Evolutionary conservation across 2,329 filamentous ascomycete genomes (phyloP).

Genomic region (Fonsecaea monophora): DNA sequence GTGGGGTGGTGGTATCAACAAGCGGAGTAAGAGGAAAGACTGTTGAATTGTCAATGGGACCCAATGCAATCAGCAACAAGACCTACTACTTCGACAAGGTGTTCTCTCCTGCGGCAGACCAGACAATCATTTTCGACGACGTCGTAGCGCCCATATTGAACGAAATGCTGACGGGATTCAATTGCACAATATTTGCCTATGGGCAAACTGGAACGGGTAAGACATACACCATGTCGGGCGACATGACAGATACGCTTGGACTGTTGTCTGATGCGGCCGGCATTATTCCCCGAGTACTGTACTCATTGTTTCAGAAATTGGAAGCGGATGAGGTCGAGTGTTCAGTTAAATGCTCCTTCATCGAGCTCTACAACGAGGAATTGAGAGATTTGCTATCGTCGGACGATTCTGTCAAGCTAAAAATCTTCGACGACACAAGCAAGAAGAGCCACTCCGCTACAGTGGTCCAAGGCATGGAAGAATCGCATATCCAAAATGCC

Average conservation of each 20-base stretch:
- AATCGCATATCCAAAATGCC: conserved; percentile 87
- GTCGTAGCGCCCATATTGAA: conserved; percentile 91
- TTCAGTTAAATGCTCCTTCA: conserved; percentile 96
- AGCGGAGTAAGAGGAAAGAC: conserved; percentile 85
- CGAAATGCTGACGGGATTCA: conserved; percentile 94
- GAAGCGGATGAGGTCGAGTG: conserved; percentile 79
- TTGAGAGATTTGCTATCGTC: conserved; percentile 83
- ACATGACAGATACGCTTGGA: conserved; percentile 86
- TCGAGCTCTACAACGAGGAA: conserved; percentile 98
- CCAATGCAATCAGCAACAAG: conserved; percentile 92
- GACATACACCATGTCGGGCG: conserved; percentile 98
- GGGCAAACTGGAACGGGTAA: conserved; percentile 98
- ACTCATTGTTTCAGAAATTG: conserved; percentile 84
- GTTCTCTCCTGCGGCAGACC: conserved; percentile 92
- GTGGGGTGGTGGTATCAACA: conserved; percentile 85
- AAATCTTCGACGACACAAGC: conserved; percentile 91
- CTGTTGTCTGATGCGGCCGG: conserved; percentile 89
- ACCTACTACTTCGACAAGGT: conserved; percentile 97
- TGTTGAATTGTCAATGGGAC: conserved; percentile 89
- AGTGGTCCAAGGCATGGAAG: conserved; percentile 96
- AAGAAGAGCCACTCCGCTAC: conserved; percentile 86
- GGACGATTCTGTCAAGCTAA: conserved; percentile 85
- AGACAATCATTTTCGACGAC: conserved; percentile 92
- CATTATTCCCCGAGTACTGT: conserved; percentile 90
- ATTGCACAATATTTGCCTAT: conserved; percentile 98